Conservation (phyloP, 1,284 basidiomycete species). For the Microbotryum violaceum region DNA sequence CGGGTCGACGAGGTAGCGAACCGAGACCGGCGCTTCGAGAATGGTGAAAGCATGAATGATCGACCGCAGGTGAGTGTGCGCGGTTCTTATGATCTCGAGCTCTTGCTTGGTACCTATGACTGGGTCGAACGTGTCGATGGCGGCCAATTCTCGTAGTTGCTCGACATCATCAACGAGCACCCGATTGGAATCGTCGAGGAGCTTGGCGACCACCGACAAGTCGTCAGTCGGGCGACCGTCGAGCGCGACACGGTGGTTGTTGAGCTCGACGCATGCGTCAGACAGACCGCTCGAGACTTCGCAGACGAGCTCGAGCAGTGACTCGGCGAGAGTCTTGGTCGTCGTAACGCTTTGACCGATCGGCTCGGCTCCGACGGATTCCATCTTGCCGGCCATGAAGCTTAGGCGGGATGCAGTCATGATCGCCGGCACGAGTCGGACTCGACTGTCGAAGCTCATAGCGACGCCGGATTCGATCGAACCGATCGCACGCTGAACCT, state of each 20-base stretch:
- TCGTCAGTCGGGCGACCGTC: neutral
- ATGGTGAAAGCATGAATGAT: neutral
- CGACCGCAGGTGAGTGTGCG: conserved; percentile 7
- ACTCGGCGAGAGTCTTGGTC: neutral
- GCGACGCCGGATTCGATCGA: conserved; percentile 63
- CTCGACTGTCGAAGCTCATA: conserved; percentile 22
- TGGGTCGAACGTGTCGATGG: conserved; percentile 8
- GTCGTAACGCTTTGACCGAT: neutral
- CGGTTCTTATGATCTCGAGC: neutral
- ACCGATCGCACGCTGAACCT: conserved; percentile 70
- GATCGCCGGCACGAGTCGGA: conserved; percentile 8
- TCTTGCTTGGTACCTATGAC: conserved; percentile 8
- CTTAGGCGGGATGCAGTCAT: conserved; percentile 7
- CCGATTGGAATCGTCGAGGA: conserved; percentile 7
- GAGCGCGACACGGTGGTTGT: conserved; percentile 12
- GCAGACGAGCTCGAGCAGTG: conserved; percentile 5
- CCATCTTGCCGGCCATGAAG: conserved; percentile 12
- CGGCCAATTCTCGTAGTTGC: conserved; percentile 6
- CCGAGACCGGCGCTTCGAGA: conserved; percentile 2
- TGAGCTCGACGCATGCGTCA: conserved; percentile 17
- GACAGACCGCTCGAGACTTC: conserved; percentile 6
- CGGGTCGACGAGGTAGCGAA: conserved; percentile 15
- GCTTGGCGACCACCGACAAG: neutral
- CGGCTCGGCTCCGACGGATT: neutral
- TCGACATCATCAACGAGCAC: conserved; percentile 13